Base-by-base conservation (phyloP, 441 rosid genomes). In the Erodium texanum region DNA sequence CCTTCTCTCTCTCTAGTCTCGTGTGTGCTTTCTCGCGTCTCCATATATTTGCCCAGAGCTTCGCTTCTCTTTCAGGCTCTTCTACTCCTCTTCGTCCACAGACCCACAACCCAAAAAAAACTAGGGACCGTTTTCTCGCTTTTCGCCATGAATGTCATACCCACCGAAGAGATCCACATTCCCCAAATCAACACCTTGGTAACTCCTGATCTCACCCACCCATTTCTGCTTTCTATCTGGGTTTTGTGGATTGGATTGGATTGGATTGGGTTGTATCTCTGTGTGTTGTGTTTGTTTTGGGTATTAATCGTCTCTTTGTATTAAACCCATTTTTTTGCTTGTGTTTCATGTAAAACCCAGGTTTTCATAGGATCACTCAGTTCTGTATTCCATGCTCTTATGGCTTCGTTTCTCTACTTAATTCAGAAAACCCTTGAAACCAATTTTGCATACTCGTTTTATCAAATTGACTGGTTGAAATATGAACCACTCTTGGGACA, bases 1-100 rank as follows among this genome's bases (percentile, higher is more conserved):
- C 77, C n/a, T n/a, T 69, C 66, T 68, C 68, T 61, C 72, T 75
- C 71, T 76, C 74, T 16, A 14, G 48, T 41, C 48, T 41, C 48
- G 48, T 9, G 48, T 12, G 12, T 41, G 48, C 48, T 41, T 41
- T 9, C 34, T 9, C 34, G 34, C 34, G 34, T 29, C 34, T 29
- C 6, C 34, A 29, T 29, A 29, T 29, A 29, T 29, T 29, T 9
- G 10, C 14, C 48, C 48, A 41, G 14, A 10, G 48, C 48, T 41
- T 41, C 48, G 48, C 48, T 41, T 41, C 62, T 56, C 62, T 56
- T 10, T 56, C 8, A 20, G 11, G 62, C 62, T 19, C 12, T 19
- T 58, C 63, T 56, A 1, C 14, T 3, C 6, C 34, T 29, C 34
- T 29, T 3, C 5, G 0, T 29, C 34, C 34, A 29, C 34, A 29